Conservation (phyloP, 495 filamentous ascomycete species). For the Xylaria sp. region DNA sequence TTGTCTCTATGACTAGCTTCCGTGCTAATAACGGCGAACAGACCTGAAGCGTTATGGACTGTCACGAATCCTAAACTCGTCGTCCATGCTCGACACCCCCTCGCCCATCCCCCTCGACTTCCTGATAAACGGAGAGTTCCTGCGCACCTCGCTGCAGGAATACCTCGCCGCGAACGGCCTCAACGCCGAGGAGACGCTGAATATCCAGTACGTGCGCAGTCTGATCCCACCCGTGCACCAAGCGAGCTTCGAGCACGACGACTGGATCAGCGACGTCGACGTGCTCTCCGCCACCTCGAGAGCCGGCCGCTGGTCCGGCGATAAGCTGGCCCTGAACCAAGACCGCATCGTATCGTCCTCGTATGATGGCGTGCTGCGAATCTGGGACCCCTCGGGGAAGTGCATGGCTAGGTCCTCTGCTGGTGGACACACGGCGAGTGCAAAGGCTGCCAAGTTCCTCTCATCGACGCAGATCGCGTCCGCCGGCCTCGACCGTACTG, state of each 20-base stretch:
- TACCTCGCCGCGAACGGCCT: conserved; percentile 86
- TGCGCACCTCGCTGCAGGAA: conserved; percentile 86
- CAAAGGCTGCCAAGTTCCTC: conserved; percentile 83
- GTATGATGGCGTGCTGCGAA: conserved; percentile 84
- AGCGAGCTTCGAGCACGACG: conserved; percentile 90
- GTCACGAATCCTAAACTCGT: conserved; percentile 89
- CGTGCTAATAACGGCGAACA: conserved; percentile 37
- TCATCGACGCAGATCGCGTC: conserved; percentile 79
- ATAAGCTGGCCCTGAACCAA: conserved; percentile 50
- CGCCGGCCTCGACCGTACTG: conserved; percentile 77
- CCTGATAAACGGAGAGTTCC: conserved; percentile 87
- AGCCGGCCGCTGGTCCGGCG: conserved; percentile 62
- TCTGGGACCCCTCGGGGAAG: conserved; percentile 89
- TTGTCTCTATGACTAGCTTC: conserved; percentile 23
- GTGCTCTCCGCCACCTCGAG: conserved; percentile 72
- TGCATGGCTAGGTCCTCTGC: conserved; percentile 73
- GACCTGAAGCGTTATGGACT: conserved; percentile 88
- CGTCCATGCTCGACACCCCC: conserved; percentile 73
- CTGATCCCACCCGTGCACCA: conserved; percentile 86
- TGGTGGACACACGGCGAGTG: conserved; percentile 74
- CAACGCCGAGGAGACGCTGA: conserved; percentile 83
- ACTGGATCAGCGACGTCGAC: conserved; percentile 95
- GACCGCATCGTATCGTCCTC: conserved; percentile 82
- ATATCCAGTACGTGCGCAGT: conserved; percentile 91
- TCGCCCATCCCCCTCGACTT: conserved; percentile 94